Conservation (phyloP, 2,329 filamentous ascomycete genomes). For the Zasmidium angulare region DNA sequence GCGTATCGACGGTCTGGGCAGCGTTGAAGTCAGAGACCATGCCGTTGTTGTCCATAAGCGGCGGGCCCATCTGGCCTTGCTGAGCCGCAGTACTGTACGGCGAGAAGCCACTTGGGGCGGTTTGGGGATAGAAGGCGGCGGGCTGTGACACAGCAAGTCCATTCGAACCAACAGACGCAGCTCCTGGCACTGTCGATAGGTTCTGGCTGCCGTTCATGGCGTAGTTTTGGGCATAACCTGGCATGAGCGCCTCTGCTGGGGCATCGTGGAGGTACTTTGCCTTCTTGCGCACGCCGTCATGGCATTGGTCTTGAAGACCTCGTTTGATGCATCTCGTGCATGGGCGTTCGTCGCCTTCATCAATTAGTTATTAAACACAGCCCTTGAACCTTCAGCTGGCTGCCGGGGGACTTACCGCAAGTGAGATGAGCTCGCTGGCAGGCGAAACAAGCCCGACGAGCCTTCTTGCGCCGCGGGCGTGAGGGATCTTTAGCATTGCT, state of each 20-base stretch:
- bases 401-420: constrained; percentile 72
- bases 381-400: constrained; percentile 1
- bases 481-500: constrained; percentile 78
- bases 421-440: constrained; percentile 97
- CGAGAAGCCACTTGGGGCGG: constrained; percentile 40
- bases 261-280: constrained; percentile 98
- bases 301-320: constrained; percentile 83
- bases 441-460: constrained; percentile 89
- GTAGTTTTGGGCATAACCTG: constrained; percentile 74
- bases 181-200: constrained; percentile 21
- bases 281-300: constrained; percentile 97
- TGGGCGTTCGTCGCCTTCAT: constrained; percentile 84
- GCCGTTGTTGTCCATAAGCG: constrained; percentile 41
- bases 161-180: constrained; percentile 16
- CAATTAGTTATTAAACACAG: constrained; percentile 19
- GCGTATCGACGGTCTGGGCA: constrained; percentile 59
- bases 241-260: constrained; percentile 81
- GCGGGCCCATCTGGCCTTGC: constrained; percentile 40
- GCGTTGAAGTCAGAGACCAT: constrained; percentile 57
- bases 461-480: constrained; percentile 91
- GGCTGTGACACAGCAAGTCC: constrained; percentile 30
- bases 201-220: constrained; percentile 22
- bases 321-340: constrained; percentile 94
- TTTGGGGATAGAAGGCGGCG: constrained; percentile 46
- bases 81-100: constrained; percentile 35